Conservation (phyloP, 192 early-diverging fungal species). For the Entophlyctis helioformis region DNA sequence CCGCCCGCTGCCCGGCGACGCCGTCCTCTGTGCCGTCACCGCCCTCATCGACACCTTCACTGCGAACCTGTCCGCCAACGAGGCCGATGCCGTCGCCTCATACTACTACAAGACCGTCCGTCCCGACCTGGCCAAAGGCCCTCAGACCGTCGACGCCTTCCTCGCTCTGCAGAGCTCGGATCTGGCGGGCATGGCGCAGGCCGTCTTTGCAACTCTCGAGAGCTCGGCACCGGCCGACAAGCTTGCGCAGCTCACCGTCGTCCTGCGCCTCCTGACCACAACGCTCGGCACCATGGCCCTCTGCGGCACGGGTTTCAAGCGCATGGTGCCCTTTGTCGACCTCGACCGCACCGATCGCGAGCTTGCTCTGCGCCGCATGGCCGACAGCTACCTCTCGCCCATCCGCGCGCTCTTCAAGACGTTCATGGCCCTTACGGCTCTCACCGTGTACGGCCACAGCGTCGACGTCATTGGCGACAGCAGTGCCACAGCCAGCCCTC, state of each 20-base stretch:
- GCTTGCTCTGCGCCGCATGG: slow-evolving; percentile 15
- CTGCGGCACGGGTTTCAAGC: slow-evolving; percentile 2
- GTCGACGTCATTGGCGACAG: too few relatives aligned
- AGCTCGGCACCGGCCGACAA: slow-evolving; percentile 5
- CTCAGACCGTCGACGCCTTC: slow-evolving; percentile 11
- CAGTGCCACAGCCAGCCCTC: slow-evolving; percentile 2
- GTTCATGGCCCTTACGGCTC: slow-evolving; percentile 10
- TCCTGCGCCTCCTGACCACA: slow-evolving; percentile 18
- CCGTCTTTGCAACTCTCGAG: slow-evolving; percentile 1
- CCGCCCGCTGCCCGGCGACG: too few relatives aligned
- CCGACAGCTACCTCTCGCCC: slow-evolving; percentile 5
- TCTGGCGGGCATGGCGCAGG: neutral
- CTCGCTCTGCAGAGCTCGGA: slow-evolving; percentile 7
- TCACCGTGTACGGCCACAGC: slow-evolving; percentile 9
- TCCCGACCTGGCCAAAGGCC: slow-evolving; percentile 9
- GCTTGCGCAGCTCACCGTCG: slow-evolving; percentile 1
- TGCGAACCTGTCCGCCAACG: slow-evolving; percentile 17
- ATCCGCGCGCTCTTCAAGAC: slow-evolving; percentile 14
- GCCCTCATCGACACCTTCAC: slow-evolving; percentile 39
- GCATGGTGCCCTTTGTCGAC: slow-evolving; percentile 12
- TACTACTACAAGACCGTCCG: slow-evolving; percentile 11
- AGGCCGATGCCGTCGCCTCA: slow-evolving; percentile 14
- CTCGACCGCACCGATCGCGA: slow-evolving; percentile 14
- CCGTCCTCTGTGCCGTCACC: too few relatives aligned
- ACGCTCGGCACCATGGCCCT: slow-evolving; percentile 13